Base-by-base conservation (phyloP, 1,284 basidiomycete genomes). In the Cryptococcus sp. region DNA sequence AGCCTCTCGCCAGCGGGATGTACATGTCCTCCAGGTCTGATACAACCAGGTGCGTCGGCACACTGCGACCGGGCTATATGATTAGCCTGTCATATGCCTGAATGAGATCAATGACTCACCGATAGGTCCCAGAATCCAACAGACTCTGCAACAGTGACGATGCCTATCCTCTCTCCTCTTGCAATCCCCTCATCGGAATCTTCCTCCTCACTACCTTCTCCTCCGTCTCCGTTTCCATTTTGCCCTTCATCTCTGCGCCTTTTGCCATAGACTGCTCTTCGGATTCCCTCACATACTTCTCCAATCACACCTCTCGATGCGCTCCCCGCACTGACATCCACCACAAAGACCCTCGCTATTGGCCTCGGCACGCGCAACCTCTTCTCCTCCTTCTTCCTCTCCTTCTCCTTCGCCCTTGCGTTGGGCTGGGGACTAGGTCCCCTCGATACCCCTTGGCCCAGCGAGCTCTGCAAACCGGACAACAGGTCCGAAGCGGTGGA, bases 1-100 rank as follows among this genome's bases (percentile, higher is more conserved):
- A 77, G 1, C 85, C 86, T 11, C 79, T 76, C 31, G 77, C 78
- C 31, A 93, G 73, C 0, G 95, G 95, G 2, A 89, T 74, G 69
- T 94, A 98, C 24, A 92, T 84, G 59, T 98, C 95, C 22, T 93
- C 77, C 31, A 97, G 75, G 66, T 98, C 95, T 0, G 87, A 77
- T 5, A 97, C 82, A 36, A 98, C 82, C 35, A 94, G 77, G 79
- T 95, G 87, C 45, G 82, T 79, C 1, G 84, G 80, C 53, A 78
- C 74, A 52, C 82, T n/a, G n/a, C n/a, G n/a, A n/a, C n/a, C n/a
- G n/a, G n/a, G n/a, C n/a, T n/a, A n/a, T 78, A 31, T 77, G 68
- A 48, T 69, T 71, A 65, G 82, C 77, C 86, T 83, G 7, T 7
- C 21, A 28, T 45, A 19, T 53, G 43, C 34, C 28, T 47, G 14